A percentile compares a stretch with the other conserved stretches of the same genome.
Conservation (phyloP, 2,329 filamentous ascomycete species). For the Colletotrichum scovillei region DNA sequence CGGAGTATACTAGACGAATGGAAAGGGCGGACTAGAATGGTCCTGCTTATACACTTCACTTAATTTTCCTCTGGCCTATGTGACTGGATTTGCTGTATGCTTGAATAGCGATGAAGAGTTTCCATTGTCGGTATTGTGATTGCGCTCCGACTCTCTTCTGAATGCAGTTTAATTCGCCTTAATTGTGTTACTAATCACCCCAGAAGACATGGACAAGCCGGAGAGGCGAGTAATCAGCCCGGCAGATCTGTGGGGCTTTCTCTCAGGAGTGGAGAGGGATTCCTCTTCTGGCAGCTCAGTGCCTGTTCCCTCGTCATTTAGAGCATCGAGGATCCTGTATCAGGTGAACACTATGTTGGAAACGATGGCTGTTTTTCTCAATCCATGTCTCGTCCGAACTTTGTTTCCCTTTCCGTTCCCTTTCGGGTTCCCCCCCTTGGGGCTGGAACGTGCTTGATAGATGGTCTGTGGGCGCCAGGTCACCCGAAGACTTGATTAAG, state of each 20-base stretch:
- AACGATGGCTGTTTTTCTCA: not conserved
- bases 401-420: not conserved
- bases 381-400: not conserved
- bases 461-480: not conserved
- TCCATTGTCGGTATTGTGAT: not conserved
- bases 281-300: not conserved
- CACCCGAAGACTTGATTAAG: not conserved
- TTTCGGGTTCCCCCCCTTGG: no score
- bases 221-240: not conserved
- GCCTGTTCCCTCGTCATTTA: not conserved
- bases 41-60: constrained; percentile 15
- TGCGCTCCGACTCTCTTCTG: not conserved
- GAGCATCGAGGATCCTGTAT: not conserved
- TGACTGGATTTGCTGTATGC: not conserved
- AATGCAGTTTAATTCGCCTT: not conserved
- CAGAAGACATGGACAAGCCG: not conserved
- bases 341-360: not conserved
- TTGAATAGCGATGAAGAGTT: not conserved
- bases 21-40: constrained; percentile 22
- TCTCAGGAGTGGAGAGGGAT: not conserved
- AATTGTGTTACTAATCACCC: not conserved
- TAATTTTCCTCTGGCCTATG: no score
- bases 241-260: not conserved
- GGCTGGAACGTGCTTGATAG: not conserved
- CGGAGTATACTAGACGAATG: constrained; percentile 27